A percentile compares a stretch with the other conserved stretches of the same genome.
These are phyloP conservation scores for Hypoxylon sp. DNA, from an alignment of 2,329 filamentous ascomycete genomes.

Conservation along the genomic window DNA sequence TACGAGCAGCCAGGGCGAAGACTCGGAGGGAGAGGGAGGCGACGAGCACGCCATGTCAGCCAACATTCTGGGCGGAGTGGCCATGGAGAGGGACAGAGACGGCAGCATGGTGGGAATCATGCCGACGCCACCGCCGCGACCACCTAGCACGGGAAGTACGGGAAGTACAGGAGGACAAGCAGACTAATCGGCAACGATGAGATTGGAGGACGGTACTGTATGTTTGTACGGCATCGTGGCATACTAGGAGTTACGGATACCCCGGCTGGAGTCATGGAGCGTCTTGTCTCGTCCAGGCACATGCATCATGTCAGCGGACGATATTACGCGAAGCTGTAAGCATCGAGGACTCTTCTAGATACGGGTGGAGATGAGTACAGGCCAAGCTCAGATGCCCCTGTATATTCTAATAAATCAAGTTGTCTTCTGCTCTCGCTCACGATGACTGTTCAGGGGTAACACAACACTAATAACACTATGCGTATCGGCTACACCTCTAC, in stretches of 20 bases:
- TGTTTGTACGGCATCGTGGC: conserved; percentile 21
- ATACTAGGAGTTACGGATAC: conserved; percentile 24
- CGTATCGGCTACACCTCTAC: no score
- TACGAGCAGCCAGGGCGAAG: conserved; percentile 46
- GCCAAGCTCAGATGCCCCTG: background rate
- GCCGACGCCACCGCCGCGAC: conserved; percentile 51
- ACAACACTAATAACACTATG: no score
- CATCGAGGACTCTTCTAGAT: background rate
- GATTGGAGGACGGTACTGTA: background rate
- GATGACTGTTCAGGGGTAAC: background rate
- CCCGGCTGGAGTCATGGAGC: background rate
- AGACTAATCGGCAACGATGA: conserved; percentile 25
- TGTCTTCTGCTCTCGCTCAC: background rate
- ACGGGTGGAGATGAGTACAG: background rate
- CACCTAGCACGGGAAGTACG: conserved; percentile 52
- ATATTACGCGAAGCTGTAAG: background rate
- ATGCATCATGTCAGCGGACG: background rate
- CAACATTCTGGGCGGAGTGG: conserved; percentile 50
- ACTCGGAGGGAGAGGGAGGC: conserved; percentile 45
- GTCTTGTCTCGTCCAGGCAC: background rate
- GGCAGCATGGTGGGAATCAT: conserved; percentile 35
- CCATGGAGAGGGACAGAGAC: conserved; percentile 52
- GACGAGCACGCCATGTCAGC: conserved; percentile 36
- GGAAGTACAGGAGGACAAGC: conserved; percentile 49
- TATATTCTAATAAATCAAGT: background rate